Conservation (phyloP, 2,329 filamentous ascomycete genomes). For the Basipetospora sp. region DNA sequence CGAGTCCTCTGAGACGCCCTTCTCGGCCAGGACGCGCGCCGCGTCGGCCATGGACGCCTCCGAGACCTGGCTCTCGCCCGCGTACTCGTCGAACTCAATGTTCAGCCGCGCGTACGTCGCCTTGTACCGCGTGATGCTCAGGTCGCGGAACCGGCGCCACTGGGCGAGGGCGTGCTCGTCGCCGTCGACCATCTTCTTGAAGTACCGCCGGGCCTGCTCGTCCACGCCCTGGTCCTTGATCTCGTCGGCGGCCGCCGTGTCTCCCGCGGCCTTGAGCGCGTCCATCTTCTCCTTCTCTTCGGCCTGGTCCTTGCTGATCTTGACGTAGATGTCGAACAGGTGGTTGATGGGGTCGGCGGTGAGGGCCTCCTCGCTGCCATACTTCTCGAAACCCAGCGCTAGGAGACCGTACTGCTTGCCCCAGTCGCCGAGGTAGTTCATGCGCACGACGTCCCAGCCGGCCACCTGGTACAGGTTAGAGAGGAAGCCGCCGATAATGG, state of each 20-base stretch:
- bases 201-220: slow-evolving; percentile 60
- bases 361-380: slow-evolving; percentile 58
- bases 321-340: slow-evolving; percentile 67
- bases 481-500: slow-evolving; percentile 66
- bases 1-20: slow-evolving; percentile 51
- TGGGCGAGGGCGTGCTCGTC: slow-evolving; percentile 44
- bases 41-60: slow-evolving; percentile 51
- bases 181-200: slow-evolving; percentile 56
- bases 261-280: slow-evolving; percentile 35
- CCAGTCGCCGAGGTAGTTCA: slow-evolving; percentile 74
- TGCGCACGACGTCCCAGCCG: slow-evolving; percentile 58
- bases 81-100: slow-evolving; percentile 58
- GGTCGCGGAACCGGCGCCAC: slow-evolving; percentile 52
- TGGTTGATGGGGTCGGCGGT: slow-evolving; percentile 65
- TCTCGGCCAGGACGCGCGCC: slow-evolving; percentile 47
- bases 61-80: slow-evolving; percentile 59
- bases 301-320: slow-evolving; percentile 53
- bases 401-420: slow-evolving; percentile 63
- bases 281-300: slow-evolving; percentile 54
- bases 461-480: slow-evolving; percentile 55
- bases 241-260: slow-evolving; percentile 12
- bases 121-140: slow-evolving; percentile 53
- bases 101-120: slow-evolving; percentile 56
- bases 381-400: slow-evolving; percentile 60
- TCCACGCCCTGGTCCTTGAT: slow-evolving; percentile 46